Evolutionary conservation across 306 rosid species (phyloP).

Genomic region (Corylus americana): DNA sequence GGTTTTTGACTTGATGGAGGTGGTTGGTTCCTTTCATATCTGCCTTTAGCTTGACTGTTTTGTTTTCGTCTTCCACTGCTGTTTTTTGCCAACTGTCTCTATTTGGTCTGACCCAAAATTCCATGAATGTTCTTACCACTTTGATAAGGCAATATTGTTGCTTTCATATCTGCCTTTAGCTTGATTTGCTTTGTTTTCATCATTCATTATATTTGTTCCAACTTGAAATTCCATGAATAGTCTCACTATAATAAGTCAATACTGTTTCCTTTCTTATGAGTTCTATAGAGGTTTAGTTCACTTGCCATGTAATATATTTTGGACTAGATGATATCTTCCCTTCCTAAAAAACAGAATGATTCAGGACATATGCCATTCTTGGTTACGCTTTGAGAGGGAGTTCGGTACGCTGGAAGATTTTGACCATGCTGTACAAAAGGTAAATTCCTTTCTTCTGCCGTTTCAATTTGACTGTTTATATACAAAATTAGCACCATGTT

Average conservation of each 20-base stretch:
- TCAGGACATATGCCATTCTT: slow-evolving; percentile 94
- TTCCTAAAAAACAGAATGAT: slow-evolving; percentile 71
- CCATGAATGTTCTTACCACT: neutral
- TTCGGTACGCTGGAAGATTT: slow-evolving; percentile 76
- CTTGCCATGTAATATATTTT: slow-evolving; percentile 39
- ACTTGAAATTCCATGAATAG: neutral
- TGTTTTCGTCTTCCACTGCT: neutral
- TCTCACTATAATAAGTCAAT: neutral
- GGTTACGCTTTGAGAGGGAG: slow-evolving; percentile 95
- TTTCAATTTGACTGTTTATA: slow-evolving; percentile 1
- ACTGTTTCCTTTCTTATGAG: neutral
- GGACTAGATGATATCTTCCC: slow-evolving; percentile 76
- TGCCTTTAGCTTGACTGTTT: neutral
- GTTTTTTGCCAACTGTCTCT: neutral
- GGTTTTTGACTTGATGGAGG: neutral
- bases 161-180: neutral
- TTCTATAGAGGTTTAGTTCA: slow-evolving; percentile 16
- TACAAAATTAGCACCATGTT: neutral
- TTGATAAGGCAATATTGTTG: neutral
- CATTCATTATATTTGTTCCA: neutral
- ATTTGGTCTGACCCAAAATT: neutral
- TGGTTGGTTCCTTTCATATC: neutral
- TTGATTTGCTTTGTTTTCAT: neutral
- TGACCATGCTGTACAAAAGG: slow-evolving; percentile 78
- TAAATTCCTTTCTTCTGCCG: slow-evolving; percentile 33